Base-by-base conservation (phyloP, 1,284 basidiomycete species). In the Agroathelia rolfsii region DNA sequence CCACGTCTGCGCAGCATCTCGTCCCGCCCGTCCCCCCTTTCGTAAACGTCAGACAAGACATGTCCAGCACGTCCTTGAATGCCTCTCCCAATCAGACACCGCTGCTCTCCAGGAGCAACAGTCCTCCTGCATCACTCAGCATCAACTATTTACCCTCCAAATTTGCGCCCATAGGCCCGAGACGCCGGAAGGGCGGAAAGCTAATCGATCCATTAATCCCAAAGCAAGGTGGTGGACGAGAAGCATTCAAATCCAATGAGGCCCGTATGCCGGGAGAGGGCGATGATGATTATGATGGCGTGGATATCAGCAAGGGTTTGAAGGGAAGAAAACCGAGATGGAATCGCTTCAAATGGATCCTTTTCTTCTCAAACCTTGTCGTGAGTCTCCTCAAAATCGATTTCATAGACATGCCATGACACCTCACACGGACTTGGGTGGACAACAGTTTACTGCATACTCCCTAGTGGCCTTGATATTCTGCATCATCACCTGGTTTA, bases 301-400 rank as follows among this genome's bases (percentile, higher is more conserved):
- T n/a, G n/a, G n/a, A n/a, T n/a, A n/a, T 60, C 15, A 47, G 42
- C 6, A 46, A 46, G n/a, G n/a, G n/a, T n/a, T n/a, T n/a, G n/a
- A n/a, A n/a, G n/a, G 44, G 37, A 34, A 48, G 42, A 45, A 55
- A 47, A 50, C 59, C 35, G 58, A 55, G 41, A 56, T 81, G 78
- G 78, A 82, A 72, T 46, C 61, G 58, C 43, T 82, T 81, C 62
- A 82, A 82, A 50, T 80, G 76, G 76, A 56, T 60, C 7, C 49
- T 82, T 26, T 73, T 80, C 44, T 24, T 61, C 19, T 58, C 72
- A 22, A 79, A 77, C 48, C 49, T 53, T 19, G 28, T 69, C 19
- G 73, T 77, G 36, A 46, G 71, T 64, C 11, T 27, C 23, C 34
- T 27, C 28, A n/a, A n/a, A n/a, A n/a, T n/a, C n/a, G n/a, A n/a